phyloP scores from a whole-genome alignment of 805 yeast genomes.

The Ogataea populi-albae region DNA sequence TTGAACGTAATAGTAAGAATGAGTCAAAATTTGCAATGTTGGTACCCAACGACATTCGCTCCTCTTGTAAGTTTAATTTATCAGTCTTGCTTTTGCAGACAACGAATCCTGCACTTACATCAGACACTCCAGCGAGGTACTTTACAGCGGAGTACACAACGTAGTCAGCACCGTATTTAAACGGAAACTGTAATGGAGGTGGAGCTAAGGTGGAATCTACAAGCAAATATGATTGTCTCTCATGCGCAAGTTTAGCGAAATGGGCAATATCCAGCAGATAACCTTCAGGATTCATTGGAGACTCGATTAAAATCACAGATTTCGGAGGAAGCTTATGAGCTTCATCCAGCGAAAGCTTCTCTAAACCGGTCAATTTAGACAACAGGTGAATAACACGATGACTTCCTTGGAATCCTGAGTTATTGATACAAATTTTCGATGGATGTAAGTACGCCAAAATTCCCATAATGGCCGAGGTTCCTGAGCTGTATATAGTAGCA shows the following conservation, averaged over 20 bases:
- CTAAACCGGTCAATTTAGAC: slow-evolving; percentile 39
- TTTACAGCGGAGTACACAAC: slow-evolving; percentile 56
- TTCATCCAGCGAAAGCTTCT: slow-evolving; percentile 35
- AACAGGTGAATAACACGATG: slow-evolving; percentile 47
- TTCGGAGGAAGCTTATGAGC: slow-evolving; percentile 36
- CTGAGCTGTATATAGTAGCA: slow-evolving; percentile 48
- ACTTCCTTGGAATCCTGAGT: slow-evolving; percentile 51
- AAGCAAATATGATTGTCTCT: slow-evolving; percentile 39
- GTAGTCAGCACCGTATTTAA: slow-evolving; percentile 49
- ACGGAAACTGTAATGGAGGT: slow-evolving; percentile 53
- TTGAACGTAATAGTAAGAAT: slow-evolving; percentile 44
- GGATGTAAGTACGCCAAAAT: slow-evolving; percentile 47
- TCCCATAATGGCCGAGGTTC: slow-evolving; percentile 51
- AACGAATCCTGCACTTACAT: slow-evolving; percentile 51
- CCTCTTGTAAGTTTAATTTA: slow-evolving; percentile 35
- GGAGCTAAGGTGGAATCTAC: slow-evolving; percentile 59
- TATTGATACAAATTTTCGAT: slow-evolving; percentile 40
- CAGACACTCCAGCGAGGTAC: slow-evolving; percentile 55
- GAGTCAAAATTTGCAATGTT: slow-evolving; percentile 52
- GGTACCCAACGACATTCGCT: slow-evolving; percentile 47
- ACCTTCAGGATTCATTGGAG: slow-evolving; percentile 56
- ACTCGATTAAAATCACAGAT: slow-evolving; percentile 48
- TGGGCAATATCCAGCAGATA: slow-evolving; percentile 39
- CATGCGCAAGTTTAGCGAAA: slow-evolving; percentile 44
- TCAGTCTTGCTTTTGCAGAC: slow-evolving; percentile 38